These are phyloP conservation scores for Berberis vulgaris DNA, from an alignment of 164 flowering plant species.

Conservation along the genomic window DNA sequence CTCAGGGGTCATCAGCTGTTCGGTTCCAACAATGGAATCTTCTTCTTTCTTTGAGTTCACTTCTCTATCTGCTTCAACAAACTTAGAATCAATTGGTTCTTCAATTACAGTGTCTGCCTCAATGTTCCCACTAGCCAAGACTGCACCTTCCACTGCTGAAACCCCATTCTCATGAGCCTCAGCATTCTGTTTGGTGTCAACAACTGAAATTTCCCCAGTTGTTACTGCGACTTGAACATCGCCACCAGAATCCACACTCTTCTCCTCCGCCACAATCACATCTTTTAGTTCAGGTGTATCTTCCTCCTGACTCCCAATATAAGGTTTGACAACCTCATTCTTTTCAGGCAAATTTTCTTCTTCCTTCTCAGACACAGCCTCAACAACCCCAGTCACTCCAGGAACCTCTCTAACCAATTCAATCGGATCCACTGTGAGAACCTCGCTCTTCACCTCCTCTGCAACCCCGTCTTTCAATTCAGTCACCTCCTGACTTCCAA, in stretches of 20 bases:
- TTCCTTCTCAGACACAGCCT: too few relatives aligned
- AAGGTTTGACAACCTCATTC: background rate
- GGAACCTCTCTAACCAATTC: too few relatives aligned
- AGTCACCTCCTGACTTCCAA: too few relatives aligned
- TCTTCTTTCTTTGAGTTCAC: slow-evolving; percentile 9
- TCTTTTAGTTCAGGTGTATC: background rate
- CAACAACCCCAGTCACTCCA: too few relatives aligned
- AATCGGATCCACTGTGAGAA: too few relatives aligned
- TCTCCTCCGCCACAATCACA: background rate
- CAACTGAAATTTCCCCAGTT: background rate
- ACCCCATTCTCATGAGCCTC: slow-evolving; percentile 8
- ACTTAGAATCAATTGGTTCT: slow-evolving; percentile 7
- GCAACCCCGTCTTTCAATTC: too few relatives aligned
- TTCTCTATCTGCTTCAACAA: slow-evolving; percentile 11
- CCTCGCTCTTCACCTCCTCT: too few relatives aligned
- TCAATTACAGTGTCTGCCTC: slow-evolving; percentile 11
- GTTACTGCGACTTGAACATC: background rate
- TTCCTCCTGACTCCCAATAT: background rate
- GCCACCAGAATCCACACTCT: too few relatives aligned
- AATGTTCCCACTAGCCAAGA: slow-evolving; percentile 1
- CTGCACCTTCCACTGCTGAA: slow-evolving; percentile 2
- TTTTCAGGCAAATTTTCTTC: background rate
- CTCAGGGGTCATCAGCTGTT: slow-evolving; percentile 5
- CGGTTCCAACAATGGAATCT: slow-evolving; percentile 17
- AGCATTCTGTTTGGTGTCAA: slow-evolving; percentile 4